Base-by-base conservation (phyloP, 176 grass and related monocot species). In the Neostapfia colusana region DNA sequence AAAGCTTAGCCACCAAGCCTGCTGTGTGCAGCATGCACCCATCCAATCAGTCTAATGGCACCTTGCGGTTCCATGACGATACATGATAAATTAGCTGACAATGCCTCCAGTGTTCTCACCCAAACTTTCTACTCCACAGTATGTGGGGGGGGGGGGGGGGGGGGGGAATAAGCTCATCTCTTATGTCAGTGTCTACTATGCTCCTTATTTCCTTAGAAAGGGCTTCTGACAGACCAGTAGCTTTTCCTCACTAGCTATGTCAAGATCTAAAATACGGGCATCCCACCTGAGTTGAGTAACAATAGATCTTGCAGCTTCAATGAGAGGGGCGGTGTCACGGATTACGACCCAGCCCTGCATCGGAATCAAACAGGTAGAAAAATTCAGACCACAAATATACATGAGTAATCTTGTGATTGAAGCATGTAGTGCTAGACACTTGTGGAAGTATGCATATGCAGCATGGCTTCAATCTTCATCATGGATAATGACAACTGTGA, bases 331-430 rank as follows among this genome's bases (percentile, higher is more conserved):
- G 0, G 83, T 75, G 77, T 99, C 96, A 74, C 74, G 89, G 64
- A 99, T 57, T 90, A 99, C 89, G 39, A 95, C 67, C 96, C 96
- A 99, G 2, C 96, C 96, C 96, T 99, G 78, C 77, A 87, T 75
- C 72, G 10, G 40, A n/a, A 76, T 62, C 39, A 81, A 72, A 76
- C 60, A 54, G 44, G 34, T 65, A 73, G 28, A 46, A 72, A 58
- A 58, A 28, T 76, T 85, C 75, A 70, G 49, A 63, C 15, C 42
- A 63, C 7, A 65, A n/a, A 26, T 39, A 10, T 20, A n/a, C 34
- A 20, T 65, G 16, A 10, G 16, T 49, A 64, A 65, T 17, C 20
- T 24, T 48, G 14, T 23, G 7, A 64, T 4, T 49, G 1, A 77
- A 65, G 60, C 20, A 37, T 39, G 12, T 36, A 51, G 28, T 36